phyloP scores from a whole-genome alignment of 75 land plant genomes.

The Larix kaempferi region DNA sequence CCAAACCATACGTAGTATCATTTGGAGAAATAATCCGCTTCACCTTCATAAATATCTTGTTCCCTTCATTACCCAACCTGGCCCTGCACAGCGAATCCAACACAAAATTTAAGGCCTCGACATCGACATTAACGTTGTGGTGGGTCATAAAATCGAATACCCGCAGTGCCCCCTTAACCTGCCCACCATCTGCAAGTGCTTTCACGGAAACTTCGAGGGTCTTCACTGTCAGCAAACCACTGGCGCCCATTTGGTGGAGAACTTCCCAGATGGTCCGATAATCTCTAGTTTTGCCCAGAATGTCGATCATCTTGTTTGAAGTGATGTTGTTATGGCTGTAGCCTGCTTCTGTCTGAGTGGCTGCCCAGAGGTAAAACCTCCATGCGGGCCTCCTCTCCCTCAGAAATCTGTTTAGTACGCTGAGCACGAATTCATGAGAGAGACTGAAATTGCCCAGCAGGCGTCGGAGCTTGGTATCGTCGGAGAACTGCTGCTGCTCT shows the following conservation, averaged over 20 bases:
- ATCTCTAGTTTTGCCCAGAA: slow-evolving; percentile 27
- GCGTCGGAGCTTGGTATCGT: not conserved
- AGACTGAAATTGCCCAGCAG: not conserved
- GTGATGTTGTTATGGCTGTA: slow-evolving; percentile 15
- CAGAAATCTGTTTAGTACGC: not conserved
- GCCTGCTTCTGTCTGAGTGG: not conserved
- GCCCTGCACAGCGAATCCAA: slow-evolving; percentile 24
- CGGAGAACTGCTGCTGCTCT: not conserved
- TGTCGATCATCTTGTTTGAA: slow-evolving; percentile 34
- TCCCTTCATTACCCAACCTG: slow-evolving; percentile 41
- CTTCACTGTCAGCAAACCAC: slow-evolving; percentile 13
- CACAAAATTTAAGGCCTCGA: slow-evolving; percentile 30
- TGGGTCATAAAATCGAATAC: slow-evolving; percentile 34
- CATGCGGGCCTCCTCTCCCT: slow-evolving; percentile 2
- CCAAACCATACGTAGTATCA: slow-evolving; percentile 30
- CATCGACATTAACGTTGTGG: slow-evolving; percentile 12
- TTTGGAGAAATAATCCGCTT: slow-evolving; percentile 25
- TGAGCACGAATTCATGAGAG: not conserved
- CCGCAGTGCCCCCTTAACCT: slow-evolving; percentile 37
- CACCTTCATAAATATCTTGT: slow-evolving; percentile 10
- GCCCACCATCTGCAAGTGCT: slow-evolving; percentile 30
- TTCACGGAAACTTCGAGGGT: slow-evolving; percentile 26
- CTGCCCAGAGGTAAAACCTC: slow-evolving; percentile 21
- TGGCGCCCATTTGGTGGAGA: slow-evolving; percentile 9
- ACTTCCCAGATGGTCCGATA: slow-evolving; percentile 34